phyloP scores from a whole-genome alignment of 768 basidiomycete genomes.

The Lentinus tigrinus region DNA sequence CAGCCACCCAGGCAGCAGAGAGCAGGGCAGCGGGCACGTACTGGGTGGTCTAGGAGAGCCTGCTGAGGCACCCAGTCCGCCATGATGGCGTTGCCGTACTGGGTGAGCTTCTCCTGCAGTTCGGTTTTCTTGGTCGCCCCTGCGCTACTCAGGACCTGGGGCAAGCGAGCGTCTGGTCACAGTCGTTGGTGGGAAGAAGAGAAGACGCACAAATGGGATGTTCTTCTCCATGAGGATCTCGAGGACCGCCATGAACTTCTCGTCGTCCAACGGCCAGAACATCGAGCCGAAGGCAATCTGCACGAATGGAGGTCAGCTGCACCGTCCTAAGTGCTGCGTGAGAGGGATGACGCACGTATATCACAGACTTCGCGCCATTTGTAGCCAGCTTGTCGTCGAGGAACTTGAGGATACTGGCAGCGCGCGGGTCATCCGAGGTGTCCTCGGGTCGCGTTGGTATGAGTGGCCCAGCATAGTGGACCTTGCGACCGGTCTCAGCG shows the following conservation, averaged over 20 bases:
- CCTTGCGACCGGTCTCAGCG: background rate
- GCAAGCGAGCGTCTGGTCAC: background rate
- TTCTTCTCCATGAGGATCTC: conserved; percentile 3
- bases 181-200: background rate
- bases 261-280: conserved; percentile 5
- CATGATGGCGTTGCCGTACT: background rate
- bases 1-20: too few relatives aligned
- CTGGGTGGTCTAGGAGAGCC: background rate
- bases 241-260: background rate
- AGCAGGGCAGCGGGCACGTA: background rate
- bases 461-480: conserved; percentile 18
- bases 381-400: background rate
- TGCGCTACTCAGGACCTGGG: too few relatives aligned
- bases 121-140: background rate
- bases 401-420: background rate
- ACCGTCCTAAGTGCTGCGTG: too few relatives aligned
- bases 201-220: conserved; percentile 5
- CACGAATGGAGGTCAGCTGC: background rate
- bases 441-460: background rate
- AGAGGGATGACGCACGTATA: background rate
- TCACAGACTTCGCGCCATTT: background rate
- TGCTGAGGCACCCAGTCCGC: conserved; percentile 3
- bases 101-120: background rate
- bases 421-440: background rate
- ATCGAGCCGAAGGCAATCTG: conserved; percentile 6